Evolutionary conservation across 2,329 filamentous ascomycete genomes (phyloP).

Genomic region (Penicillium nordicum): DNA sequence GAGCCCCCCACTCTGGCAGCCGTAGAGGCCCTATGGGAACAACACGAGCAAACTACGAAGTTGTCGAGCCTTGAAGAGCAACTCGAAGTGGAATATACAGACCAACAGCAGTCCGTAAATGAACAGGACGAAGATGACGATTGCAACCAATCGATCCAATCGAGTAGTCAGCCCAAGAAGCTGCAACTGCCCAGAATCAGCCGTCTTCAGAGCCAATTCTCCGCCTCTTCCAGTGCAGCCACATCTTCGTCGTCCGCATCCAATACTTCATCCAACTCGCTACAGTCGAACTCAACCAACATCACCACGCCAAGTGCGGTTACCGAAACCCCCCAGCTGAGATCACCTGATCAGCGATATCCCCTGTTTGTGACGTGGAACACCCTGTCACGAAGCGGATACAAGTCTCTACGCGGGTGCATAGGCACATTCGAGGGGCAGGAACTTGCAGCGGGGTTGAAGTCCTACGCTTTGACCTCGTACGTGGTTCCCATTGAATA

Average conservation of each 20-base stretch:
- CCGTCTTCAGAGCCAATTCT: conserved; percentile 34
- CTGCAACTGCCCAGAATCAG: conserved; percentile 33
- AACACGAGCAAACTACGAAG: conserved; percentile 45
- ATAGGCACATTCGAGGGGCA: conserved; percentile 90
- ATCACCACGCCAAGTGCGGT: conserved; percentile 47
- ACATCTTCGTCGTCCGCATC: conserved; percentile 47
- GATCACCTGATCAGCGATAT: conserved; percentile 48
- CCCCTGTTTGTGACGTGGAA: conserved; percentile 97
- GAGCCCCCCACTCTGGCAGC: conserved; percentile 64
- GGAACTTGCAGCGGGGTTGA: conserved; percentile 68
- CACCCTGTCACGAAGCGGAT: conserved; percentile 58
- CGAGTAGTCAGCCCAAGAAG: conserved; percentile 17
- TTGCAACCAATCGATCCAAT: conserved; percentile 2
- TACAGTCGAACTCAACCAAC: conserved; percentile 39
- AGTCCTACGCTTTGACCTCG: conserved; percentile 79
- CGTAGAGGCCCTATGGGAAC: conserved; percentile 66
- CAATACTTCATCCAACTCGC: conserved; percentile 47
- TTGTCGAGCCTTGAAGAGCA: conserved; percentile 34
- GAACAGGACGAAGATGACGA: conserved; percentile 28
- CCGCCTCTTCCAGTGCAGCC: conserved; percentile 39
- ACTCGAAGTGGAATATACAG: conserved; percentile 17
- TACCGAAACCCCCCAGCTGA: conserved; percentile 22
- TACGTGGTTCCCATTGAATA: conserved; percentile 37
- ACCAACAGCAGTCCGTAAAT: conserved; percentile 14
- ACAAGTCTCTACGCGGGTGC: conserved; percentile 78